A percentile compares a stretch with the other conserved stretches of the same genome.
Evolutionary conservation across 352 stramenopile species (phyloP).

Genomic region (Phytophthora kernoviae): DNA sequence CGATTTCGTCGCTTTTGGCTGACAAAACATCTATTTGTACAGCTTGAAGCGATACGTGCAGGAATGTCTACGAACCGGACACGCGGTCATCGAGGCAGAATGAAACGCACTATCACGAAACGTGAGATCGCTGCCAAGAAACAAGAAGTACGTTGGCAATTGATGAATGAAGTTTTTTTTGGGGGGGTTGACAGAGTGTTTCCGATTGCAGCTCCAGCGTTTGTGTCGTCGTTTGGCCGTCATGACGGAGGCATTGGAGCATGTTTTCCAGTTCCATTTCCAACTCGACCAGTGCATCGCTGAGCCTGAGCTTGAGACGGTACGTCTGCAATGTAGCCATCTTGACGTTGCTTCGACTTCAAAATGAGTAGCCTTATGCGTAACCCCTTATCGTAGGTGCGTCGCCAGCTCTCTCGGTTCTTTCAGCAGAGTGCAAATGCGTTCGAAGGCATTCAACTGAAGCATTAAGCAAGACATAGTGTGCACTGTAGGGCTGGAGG

Average conservation of each 20-base stretch:
- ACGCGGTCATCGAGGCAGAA: conserved; percentile 7
- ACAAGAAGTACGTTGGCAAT: conserved; percentile 16
- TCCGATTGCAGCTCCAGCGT: conserved; percentile 28
- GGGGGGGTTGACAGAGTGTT: neutral
- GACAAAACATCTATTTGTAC: neutral
- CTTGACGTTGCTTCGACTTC: no score
- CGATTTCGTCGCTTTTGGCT: neutral
- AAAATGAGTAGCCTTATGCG: neutral
- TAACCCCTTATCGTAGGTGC: conserved; percentile 14
- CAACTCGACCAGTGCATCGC: conserved; percentile 48
- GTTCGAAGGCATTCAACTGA: neutral
- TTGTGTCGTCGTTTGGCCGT: conserved; percentile 36
- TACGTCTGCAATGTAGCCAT: conserved; percentile 14
- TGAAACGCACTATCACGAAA: neutral
- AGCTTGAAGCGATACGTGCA: conserved; percentile 25
- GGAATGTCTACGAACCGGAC: neutral
- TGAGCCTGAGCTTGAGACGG: conserved; percentile 44
- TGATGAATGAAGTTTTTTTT: neutral
- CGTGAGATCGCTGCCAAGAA: conserved; percentile 15
- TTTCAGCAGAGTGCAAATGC: conserved; percentile 10
- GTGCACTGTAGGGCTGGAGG: no score
- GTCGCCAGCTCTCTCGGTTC: conserved; percentile 10
- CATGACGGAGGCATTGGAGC: conserved; percentile 45
- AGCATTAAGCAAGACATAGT: neutral
- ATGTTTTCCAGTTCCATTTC: conserved; percentile 57